These are phyloP conservation scores for Wallacemonas collosoma DNA, from an alignment of 208 protist genomes.

Conservation along the genomic window DNA sequence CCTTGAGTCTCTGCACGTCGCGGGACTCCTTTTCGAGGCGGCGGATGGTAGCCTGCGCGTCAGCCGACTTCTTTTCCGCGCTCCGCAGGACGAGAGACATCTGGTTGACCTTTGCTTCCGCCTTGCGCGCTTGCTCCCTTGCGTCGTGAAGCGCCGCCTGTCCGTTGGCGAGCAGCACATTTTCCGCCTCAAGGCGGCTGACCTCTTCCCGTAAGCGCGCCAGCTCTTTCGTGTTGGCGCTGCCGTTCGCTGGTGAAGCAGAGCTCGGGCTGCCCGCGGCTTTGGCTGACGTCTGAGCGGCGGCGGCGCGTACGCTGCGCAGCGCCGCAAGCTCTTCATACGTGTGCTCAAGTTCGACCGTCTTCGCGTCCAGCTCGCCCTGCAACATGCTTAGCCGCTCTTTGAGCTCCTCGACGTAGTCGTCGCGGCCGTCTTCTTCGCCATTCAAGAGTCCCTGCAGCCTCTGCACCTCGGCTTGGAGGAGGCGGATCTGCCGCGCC, in stretches of 20 bases:
- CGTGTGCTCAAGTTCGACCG: constrained; percentile 38
- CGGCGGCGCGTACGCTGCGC: constrained; percentile 22
- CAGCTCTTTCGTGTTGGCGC: constrained; percentile 35
- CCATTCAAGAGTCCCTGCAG: constrained; percentile 53
- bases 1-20: constrained; percentile 22
- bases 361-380: constrained; percentile 44
- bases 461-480: constrained; percentile 72
- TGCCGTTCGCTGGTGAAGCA: background rate
- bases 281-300: background rate
- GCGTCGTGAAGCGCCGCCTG: constrained; percentile 33
- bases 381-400: constrained; percentile 42
- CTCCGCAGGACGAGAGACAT: constrained; percentile 7
- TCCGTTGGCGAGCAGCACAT: constrained; percentile 31
- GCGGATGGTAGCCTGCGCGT: constrained; percentile 3
- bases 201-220: constrained; percentile 35
- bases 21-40: constrained; percentile 16
- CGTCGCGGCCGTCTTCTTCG: constrained; percentile 32
- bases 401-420: constrained; percentile 56
- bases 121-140: constrained; percentile 8
- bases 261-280: background rate
- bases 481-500: constrained; percentile 64
- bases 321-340: constrained; percentile 35
- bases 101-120: constrained; percentile 15
- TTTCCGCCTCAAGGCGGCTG: constrained; percentile 33
- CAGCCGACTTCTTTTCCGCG: constrained; percentile 8